These are phyloP conservation scores for Acorus calamus DNA, from an alignment of 106 monocot genomes.

Conservation along the genomic window DNA sequence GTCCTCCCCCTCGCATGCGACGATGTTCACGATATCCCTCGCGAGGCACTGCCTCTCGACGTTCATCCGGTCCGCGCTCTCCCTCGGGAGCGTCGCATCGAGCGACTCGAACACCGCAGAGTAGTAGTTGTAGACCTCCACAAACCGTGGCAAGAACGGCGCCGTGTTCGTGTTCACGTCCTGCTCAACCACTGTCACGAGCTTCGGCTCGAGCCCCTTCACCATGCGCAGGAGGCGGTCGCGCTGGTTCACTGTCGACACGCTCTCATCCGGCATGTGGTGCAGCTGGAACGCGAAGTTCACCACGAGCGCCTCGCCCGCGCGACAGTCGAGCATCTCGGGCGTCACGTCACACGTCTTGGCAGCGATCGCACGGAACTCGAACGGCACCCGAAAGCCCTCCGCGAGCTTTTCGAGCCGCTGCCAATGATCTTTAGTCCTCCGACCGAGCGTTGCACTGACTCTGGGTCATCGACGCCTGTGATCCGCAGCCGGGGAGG, in stretches of 20 bases:
- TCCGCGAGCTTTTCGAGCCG: constrained; percentile 77
- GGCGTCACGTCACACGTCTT: constrained; percentile 62
- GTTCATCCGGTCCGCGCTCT: constrained; percentile 87
- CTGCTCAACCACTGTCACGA: constrained; percentile 93
- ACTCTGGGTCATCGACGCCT: constrained; percentile 95
- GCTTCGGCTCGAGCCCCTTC: constrained; percentile 72
- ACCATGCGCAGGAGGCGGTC: constrained; percentile 92
- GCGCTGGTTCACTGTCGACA: constrained; percentile 87
- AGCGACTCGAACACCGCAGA: constrained; percentile 83
- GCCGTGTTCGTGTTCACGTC: constrained; percentile 97
- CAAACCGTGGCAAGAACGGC: constrained; percentile 90
- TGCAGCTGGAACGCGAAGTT: constrained; percentile 98
- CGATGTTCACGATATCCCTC: constrained; percentile 83
- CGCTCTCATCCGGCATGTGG: constrained; percentile 99
- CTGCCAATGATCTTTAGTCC: constrained; percentile 69
- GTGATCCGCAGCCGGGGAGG: constrained; percentile 59
- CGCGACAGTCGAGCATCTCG: constrained; percentile 47
- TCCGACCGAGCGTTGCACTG: constrained; percentile 78
- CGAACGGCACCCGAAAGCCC: constrained; percentile 47
- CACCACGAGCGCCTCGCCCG: constrained; percentile 72
- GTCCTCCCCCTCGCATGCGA: constrained; percentile 89
- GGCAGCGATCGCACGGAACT: constrained; percentile 57
- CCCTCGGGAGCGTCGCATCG: constrained; percentile 72
- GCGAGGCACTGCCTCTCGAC: constrained; percentile 95
- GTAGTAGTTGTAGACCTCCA: constrained; percentile 95